Conservation (phyloP, 2,329 filamentous ascomycete genomes). For the Fusarium nelsonii region DNA sequence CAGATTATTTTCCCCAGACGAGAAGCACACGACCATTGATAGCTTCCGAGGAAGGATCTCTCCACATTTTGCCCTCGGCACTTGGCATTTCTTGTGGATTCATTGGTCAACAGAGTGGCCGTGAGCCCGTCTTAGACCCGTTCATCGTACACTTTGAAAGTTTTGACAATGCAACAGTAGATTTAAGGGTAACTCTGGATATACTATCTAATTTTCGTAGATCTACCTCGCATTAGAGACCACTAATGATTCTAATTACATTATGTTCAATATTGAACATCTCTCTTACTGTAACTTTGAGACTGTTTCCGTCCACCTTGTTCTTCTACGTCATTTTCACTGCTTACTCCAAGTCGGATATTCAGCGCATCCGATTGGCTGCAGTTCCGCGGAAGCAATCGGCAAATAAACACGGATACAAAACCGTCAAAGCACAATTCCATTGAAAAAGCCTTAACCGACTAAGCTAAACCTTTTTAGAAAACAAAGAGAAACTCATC, state of each 20-base stretch:
- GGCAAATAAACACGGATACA: neutral
- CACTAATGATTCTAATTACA: neutral
- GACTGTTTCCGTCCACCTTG: fast-evolving
- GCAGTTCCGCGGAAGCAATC: conserved; percentile 21
- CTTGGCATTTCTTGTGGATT: fast-evolving
- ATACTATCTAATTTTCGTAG: too few relatives aligned
- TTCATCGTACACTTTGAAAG: neutral
- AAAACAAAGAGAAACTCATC: conserved; percentile 42
- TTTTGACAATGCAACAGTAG: fast-evolving
- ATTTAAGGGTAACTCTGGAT: too few relatives aligned
- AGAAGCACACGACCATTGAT: neutral
- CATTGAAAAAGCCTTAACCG: neutral
- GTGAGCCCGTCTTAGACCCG: fast-evolving
- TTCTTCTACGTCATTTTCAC: neutral
- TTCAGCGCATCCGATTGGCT: conserved; percentile 20
- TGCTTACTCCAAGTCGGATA: neutral
- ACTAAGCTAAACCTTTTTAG: neutral
- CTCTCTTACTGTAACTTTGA: neutral
- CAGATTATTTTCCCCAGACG: conserved; percentile 28
- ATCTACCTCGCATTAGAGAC: too few relatives aligned
- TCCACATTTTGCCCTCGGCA: neutral
- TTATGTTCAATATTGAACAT: neutral
- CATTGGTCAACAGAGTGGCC: neutral
- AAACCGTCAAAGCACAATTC: too few relatives aligned
- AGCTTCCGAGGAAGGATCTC: conserved; percentile 23